Evolutionary conservation across 2,329 filamentous ascomycete species (phyloP).

Genomic region (Aureobasidium sp.): DNA sequence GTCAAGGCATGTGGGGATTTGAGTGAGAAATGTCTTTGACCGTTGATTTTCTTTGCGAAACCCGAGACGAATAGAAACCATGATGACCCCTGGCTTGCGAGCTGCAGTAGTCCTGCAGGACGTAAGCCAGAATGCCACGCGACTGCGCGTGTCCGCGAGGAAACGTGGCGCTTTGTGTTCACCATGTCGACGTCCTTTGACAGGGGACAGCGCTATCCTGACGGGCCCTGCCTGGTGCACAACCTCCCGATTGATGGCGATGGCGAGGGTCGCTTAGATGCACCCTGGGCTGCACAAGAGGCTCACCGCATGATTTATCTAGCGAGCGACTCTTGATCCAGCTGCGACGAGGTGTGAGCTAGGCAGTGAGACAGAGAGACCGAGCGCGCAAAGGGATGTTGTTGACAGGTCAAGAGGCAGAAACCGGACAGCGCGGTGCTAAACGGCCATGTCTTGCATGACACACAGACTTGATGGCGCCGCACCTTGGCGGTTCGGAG

Average conservation of each 20-base stretch:
- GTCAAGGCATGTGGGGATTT: conserved; percentile 10
- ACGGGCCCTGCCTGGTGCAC: conserved; percentile 1
- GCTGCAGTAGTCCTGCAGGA: conserved; percentile 4
- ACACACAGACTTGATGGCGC: conserved; percentile 12
- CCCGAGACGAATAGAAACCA: conserved; percentile 5
- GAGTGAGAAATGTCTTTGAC: conserved; percentile 7
- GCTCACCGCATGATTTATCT: conserved; percentile 1
- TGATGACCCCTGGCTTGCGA: neutral
- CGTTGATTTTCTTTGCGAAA: conserved; percentile 10
- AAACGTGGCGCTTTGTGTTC: conserved; percentile 15
- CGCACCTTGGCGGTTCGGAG: conserved; percentile 7
- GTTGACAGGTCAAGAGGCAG: conserved; percentile 14
- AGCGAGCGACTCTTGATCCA: neutral
- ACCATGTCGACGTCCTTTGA: conserved; percentile 10
- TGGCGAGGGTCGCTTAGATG: conserved; percentile 10
- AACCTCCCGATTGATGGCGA: conserved; percentile 11
- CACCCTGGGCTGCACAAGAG: conserved; percentile 8
- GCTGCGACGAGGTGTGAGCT: neutral
- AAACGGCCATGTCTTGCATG: conserved; percentile 15
- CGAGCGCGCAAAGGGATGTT: neutral
- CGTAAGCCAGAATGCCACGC: conserved; percentile 11
- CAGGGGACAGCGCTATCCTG: neutral
- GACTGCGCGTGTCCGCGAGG: conserved; percentile 13
- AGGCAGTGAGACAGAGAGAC: conserved; percentile 8
- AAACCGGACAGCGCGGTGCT: neutral